Evolutionary conservation across 2,329 filamentous ascomycete species (phyloP), one percentile per base, ranked within the genome.

Genomic region (Apiospora marii): DNA sequence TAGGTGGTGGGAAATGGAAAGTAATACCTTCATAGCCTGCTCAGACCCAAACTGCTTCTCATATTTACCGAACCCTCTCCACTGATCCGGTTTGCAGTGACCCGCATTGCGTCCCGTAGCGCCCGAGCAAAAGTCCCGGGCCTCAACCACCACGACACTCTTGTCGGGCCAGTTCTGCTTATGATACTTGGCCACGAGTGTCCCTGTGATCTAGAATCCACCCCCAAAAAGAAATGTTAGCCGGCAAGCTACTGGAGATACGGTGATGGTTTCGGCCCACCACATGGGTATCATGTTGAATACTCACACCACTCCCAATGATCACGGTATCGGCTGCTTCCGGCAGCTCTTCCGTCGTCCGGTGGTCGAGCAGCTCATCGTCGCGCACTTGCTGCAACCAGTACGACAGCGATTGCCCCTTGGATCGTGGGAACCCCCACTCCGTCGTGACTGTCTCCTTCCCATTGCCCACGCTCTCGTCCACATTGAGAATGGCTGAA

Each of bases 121-220:
- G n/a, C 74, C 73, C 7, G 67, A 70, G 30, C 74, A 75, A 53
- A 75, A 74, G 41, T 75, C 74, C 4, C 74, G 73, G 5, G 74
- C 73, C 71, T 75, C 74, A 16, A 75, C 71, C 12, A 75, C 73
- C 7, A 75, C 73, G n/a, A 74, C 71, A 16, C 67, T 74, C 48
- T 74, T 71, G 2, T 74, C 72, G 2, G 73, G 73, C 72, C 73
- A 74, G 6, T 46, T 74, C 30, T 74, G 69, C 7, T 74, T 24
- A 67, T 73, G 73, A 13, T 71, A 67, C 30, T 70, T 74, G 13
- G 73, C 73, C 4, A 74, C 72, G 27, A 74, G 37, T 19, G 73
- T 71, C 19, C 73, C 72, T 16, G 72, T 74, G 5, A 74, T 74
- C 74, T 73, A 64, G 64, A 13, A 19, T 0, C 6, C 6, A 49